Base-by-base conservation (phyloP, 1,284 basidiomycete species). In the Ustilago crameri region DNA sequence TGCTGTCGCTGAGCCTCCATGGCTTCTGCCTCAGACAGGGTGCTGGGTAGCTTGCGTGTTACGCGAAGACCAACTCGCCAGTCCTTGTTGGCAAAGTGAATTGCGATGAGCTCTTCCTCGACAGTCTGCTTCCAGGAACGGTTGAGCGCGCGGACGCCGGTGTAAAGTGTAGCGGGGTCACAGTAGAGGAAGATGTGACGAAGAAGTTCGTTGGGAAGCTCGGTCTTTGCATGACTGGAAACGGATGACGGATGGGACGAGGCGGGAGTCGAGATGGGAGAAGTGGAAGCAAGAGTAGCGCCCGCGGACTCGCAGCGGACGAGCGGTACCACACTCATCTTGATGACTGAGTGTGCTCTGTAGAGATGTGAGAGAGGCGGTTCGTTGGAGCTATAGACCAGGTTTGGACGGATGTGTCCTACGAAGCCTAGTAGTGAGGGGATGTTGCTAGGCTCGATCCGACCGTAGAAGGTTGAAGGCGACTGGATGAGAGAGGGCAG, bases 131-230 rank as follows among this genome's bases (percentile, higher is more conserved):
- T 75, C 78, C 78, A 80, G 24, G 60, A 35, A 23, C 46, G 52
- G 43, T 67, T 73, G 43, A 80, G 67, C 12, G 63, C 43, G n/a
- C 78, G 72, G 3, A 80, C 51, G 9, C 62, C 56, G 40, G 72
- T 75, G 64, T 74, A 78, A 46, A 80, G 76, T 18, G 77, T 77
- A 24, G 75, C 74, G 15, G 78, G 78, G 35, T 80, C 78, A 50
- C 75, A 72, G 24, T 76, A 73, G 18, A 76, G 64, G 60, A 80
- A 80, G 47, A 80, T 79, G 55, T 62, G 57, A 30, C 70, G 61
- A n/a, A 79, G 67, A 9, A 80, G 32, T 53, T 80, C 78, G 63
- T 62, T 62, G 26, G 78, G 78, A 3, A 80, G 75, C 7, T 65
- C 38, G 4, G 32, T 18, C 9, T 55, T 57, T 47, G 43, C 30